Conservation (phyloP, 352 stramenopile species). For the Lagenidium giganteum region DNA sequence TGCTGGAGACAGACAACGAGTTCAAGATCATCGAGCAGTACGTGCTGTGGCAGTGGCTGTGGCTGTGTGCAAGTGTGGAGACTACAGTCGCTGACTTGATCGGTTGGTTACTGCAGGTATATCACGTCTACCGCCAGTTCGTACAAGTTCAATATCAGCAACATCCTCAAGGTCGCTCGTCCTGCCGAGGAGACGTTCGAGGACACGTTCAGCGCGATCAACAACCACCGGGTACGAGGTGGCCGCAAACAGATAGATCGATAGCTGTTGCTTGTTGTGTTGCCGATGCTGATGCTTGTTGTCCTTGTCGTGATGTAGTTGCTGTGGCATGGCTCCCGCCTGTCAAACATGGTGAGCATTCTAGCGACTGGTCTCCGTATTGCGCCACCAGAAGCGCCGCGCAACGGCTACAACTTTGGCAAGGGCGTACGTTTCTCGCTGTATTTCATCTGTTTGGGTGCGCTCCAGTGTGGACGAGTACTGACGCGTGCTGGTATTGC, state of each 20-base stretch:
- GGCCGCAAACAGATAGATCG: no score
- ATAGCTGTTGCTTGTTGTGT: no score
- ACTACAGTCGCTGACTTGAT: conserved; percentile 60
- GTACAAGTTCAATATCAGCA: conserved; percentile 42
- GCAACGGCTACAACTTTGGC: conserved; percentile 67
- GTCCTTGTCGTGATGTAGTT: conserved; percentile 20
- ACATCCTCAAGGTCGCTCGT: conserved; percentile 41
- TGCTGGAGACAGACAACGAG: conserved; percentile 28
- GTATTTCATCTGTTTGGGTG: neutral
- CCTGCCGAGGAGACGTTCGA: conserved; percentile 36
- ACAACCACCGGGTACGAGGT: conserved; percentile 62
- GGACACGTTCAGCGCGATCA: conserved; percentile 26
- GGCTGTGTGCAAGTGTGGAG: no score
- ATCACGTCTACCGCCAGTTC: conserved; percentile 32
- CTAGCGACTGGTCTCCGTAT: conserved; percentile 69
- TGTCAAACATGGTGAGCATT: conserved; percentile 66
- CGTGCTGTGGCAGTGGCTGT: no score
- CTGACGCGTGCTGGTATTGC: conserved; percentile 1
- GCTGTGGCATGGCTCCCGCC: conserved; percentile 64
- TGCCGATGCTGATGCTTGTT: neutral
- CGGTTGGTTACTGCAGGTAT: no score
- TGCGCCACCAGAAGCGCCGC: conserved; percentile 57
- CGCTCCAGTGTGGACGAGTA: neutral
- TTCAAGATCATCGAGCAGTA: conserved; percentile 55
- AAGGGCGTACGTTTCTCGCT: conserved; percentile 70